Evolutionary conservation across 2,329 filamentous ascomycete genomes (phyloP), one percentile per base, ranked within the genome.

Genomic region (Aureobasidium mangrovei): DNA sequence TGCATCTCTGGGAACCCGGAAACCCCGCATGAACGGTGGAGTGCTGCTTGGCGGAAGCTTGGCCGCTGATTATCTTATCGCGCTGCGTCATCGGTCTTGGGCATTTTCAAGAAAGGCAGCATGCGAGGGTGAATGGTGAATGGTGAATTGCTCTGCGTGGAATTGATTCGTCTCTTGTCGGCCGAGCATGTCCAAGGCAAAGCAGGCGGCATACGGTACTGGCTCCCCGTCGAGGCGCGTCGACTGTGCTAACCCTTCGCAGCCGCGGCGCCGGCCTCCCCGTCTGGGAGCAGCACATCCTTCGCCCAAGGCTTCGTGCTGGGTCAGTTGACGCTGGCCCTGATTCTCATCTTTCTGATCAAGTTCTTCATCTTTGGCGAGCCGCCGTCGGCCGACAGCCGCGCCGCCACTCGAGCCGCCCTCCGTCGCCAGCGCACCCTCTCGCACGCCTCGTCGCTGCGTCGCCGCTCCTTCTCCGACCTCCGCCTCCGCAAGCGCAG

Each of bases 281-380:
- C 41, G 10, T 52, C 47, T 5, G 39, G 39, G 8, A 53, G 49
- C 49, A 53, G 88, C 39, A 77, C 93, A 61, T 93, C 89, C 35
- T 97, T 97, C 70, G 95, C 89, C 0, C 89, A 95, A 68, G 93
- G 93, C 29, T 85, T 98, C 62, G 82, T 98, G 46, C 78, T 97
- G 32, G 93, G 93, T 47, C 93, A 98, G 70, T 78, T 98, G 49
- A 95, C 90, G 2, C 87, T 98, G 43, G 88, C 95, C 10, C 75
- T 97, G 27, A 78, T 98, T 38, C 82, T 98, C 58, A 91, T 90
- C 60, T 88, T 86, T 61, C 97, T 98, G 72, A 97, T 98, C 71
- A 95, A 95, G 69, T 98, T 96, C 81, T 98, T 98, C 80, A 97
- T 98, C 66, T 97, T 98, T 67, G 93, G 93, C 63, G 93, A 97